Conservation (phyloP, 257 asterid species). For the Paulownia fortunei region DNA sequence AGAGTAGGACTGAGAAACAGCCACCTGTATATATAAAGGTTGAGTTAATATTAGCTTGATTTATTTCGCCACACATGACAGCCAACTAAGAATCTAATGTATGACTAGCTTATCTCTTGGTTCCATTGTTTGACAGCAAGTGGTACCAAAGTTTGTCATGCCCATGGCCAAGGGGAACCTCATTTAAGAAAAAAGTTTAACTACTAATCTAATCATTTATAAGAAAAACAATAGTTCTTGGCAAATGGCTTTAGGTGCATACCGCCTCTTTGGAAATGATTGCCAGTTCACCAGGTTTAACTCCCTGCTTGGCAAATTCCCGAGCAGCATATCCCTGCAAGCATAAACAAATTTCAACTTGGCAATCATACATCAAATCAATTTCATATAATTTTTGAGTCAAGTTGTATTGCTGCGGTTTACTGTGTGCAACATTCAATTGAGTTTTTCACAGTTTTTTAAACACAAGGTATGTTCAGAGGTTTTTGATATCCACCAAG, state of each 20-base stretch:
- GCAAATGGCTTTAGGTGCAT: constrained; percentile 32
- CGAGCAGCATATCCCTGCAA: constrained; percentile 96
- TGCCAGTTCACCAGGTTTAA: constrained; percentile 85
- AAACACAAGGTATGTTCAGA: neutral
- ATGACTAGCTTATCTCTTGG: constrained; percentile 9
- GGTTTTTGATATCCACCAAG: neutral
- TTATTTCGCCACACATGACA: neutral
- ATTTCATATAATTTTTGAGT: neutral
- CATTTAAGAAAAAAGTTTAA: neutral
- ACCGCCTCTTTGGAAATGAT: constrained; percentile 96
- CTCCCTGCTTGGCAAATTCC: constrained; percentile 94
- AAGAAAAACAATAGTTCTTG: neutral
- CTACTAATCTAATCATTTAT: constrained; percentile 10
- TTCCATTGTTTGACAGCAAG: neutral
- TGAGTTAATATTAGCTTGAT: constrained; percentile 7
- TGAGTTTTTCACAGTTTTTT: neutral
- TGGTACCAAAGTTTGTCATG: neutral
- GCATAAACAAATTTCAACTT: constrained; percentile 19
- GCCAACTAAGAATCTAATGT: constrained; percentile 8
- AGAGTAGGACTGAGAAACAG: neutral
- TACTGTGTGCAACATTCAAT: neutral
- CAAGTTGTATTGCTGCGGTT: neutral
- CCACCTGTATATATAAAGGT: neutral
- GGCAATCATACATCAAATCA: neutral
- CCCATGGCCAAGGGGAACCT: neutral